phyloP scores from a whole-genome alignment of 192 early-diverging fungal species.

The Gryganskiella cystojenkinii region DNA sequence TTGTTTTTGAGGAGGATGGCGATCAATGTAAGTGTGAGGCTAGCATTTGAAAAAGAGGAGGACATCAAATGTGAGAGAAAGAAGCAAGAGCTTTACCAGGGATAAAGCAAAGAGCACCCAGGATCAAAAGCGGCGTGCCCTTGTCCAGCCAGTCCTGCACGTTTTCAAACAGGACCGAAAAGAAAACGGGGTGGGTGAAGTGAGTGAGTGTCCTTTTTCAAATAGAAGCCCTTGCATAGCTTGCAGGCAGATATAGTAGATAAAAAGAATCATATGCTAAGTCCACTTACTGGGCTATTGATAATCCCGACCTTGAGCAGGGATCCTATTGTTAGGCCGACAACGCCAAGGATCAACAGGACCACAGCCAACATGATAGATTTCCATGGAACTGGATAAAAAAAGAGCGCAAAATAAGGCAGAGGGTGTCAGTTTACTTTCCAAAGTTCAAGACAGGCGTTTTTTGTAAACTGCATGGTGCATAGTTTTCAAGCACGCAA shows the following conservation, averaged over 20 bases:
- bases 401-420: neutral
- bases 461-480: too few relatives aligned
- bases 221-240: neutral
- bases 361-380: slow-evolving; percentile 58
- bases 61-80: neutral
- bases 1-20: neutral
- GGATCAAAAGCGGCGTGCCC: slow-evolving; percentile 64
- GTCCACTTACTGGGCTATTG: slow-evolving; percentile 52
- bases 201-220: neutral
- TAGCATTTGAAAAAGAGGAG: neutral
- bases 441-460: too few relatives aligned
- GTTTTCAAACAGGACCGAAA: too few relatives aligned
- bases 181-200: neutral
- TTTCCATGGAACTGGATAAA: slow-evolving; percentile 63
- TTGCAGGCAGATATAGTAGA: too few relatives aligned
- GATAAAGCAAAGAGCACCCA: slow-evolving; percentile 69
- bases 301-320: slow-evolving; percentile 62
- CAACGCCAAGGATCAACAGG: slow-evolving; percentile 57
- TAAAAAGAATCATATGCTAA: neutral
- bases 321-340: slow-evolving; percentile 59
- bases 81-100: slow-evolving; percentile 54
- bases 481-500: too few relatives aligned
- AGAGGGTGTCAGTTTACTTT: neutral
- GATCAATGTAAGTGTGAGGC: neutral
- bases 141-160: slow-evolving; percentile 60